Evolutionary conservation across 225 moss, liverwort and hornwort genomes (phyloP).

Genomic region (Bryoerythrophyllum caledonicum): DNA sequence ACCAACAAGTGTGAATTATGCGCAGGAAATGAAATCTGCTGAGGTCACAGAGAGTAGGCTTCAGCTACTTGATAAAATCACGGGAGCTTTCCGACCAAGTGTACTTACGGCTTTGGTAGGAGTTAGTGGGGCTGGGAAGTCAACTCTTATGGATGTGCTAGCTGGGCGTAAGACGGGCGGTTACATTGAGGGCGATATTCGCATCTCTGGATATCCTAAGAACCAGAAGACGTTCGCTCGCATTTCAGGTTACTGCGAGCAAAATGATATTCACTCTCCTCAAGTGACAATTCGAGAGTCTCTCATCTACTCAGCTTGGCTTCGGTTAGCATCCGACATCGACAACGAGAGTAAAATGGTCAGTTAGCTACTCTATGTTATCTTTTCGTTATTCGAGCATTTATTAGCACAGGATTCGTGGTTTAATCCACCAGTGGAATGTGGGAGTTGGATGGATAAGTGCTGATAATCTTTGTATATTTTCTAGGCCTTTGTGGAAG

Average conservation of each 20-base stretch:
- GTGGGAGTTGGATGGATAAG: neutral
- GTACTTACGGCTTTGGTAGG: conserved; percentile 61
- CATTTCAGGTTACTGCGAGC: conserved; percentile 83
- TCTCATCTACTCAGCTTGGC: conserved; percentile 76
- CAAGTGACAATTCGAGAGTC: conserved; percentile 78
- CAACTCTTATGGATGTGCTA: conserved; percentile 89
- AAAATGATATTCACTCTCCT: conserved; percentile 80
- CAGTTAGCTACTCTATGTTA: neutral
- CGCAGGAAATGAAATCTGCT: conserved; percentile 57
- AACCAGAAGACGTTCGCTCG: conserved; percentile 75
- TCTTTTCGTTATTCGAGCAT: neutral
- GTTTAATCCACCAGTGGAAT: too few species aligned
- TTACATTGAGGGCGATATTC: conserved; percentile 74
- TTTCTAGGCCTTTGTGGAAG: conserved; percentile 53
- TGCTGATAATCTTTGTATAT: neutral
- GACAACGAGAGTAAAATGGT: conserved; percentile 61
- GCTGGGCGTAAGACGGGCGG: conserved; percentile 88
- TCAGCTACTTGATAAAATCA: conserved; percentile 42
- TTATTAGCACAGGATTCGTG: too few species aligned
- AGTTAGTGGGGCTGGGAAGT: conserved; percentile 74
- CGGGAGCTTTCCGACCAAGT: conserved; percentile 54
- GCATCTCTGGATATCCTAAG: conserved; percentile 69
- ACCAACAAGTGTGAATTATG: neutral
- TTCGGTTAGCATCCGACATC: conserved; percentile 57
- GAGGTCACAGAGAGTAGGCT: conserved; percentile 38